Evolutionary conservation across 2,329 filamentous ascomycete species (phyloP).

Genomic region (Xylaria sp.): DNA sequence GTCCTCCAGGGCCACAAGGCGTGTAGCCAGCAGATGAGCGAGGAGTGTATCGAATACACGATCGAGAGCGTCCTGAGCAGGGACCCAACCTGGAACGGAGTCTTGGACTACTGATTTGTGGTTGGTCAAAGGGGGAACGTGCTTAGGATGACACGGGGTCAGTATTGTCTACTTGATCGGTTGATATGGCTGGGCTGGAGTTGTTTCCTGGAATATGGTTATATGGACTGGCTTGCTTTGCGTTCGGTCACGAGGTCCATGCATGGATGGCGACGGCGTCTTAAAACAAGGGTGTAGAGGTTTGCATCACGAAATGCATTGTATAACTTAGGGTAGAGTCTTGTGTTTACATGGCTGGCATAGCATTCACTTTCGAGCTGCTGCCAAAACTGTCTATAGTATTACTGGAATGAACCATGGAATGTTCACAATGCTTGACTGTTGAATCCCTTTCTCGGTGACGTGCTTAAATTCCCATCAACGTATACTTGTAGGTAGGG

Average conservation of each 20-base stretch:
- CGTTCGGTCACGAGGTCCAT: conserved; percentile 15
- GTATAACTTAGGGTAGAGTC: conserved; percentile 11
- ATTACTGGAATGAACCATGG: conserved; percentile 19
- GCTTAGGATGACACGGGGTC: conserved; percentile 1
- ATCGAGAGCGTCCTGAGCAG: conserved; percentile 53
- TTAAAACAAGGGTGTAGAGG: conserved; percentile 7
- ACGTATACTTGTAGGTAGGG: too few relatives aligned
- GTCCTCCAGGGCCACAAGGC: conserved; percentile 79
- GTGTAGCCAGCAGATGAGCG: conserved; percentile 63
- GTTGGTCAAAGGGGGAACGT: neutral
- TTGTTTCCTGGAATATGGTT: conserved; percentile 1
- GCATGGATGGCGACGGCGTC: conserved; percentile 18
- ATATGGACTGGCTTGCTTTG: conserved; percentile 4
- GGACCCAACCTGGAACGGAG: conserved; percentile 37
- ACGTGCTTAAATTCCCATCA: too few relatives aligned
- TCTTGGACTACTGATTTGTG: conserved; percentile 30
- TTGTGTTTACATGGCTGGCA: conserved; percentile 9
- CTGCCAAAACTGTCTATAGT: conserved; percentile 15
- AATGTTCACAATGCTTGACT: neutral
- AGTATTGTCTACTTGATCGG: neutral
- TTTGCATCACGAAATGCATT: conserved; percentile 21
- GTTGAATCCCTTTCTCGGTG: too few relatives aligned
- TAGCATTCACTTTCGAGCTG: conserved; percentile 11
- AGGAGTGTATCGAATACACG: conserved; percentile 66
- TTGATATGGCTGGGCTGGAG: neutral